Base-by-base conservation (phyloP, 352 stramenopile genomes). In the Phytophthora tentaculata region DNA sequence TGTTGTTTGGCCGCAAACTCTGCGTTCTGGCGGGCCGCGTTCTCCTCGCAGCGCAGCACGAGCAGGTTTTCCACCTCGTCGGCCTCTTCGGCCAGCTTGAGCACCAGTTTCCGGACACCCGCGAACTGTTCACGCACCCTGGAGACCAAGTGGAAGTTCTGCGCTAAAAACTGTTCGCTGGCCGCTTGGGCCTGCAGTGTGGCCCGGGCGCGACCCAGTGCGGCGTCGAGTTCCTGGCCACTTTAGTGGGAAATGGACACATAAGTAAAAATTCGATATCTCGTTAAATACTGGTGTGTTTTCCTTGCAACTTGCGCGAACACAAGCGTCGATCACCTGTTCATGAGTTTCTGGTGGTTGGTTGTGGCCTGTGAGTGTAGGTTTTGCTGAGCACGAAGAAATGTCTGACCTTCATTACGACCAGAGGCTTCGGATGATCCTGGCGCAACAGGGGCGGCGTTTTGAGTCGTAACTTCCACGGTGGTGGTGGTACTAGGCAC, bases 11-110 rank as follows among this genome's bases (percentile, higher is more conserved):
- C 61, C 0, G 86, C 88, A 29, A 94, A 94, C 48, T 69, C 72
- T 2, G 88, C 88, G 54, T 96, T 96, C 67, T 94, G 80, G 1
- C 69, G 60, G 8, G 86, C 86, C 67, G 89, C 83, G 35, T 77
- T 79, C 70, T 96, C 88, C 61, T 96, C 88, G 2, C 79, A 90
- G 62, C 80, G 77, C 19, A 83, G 83, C 52, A 87, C 72, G 5
- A 96, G 65, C 26, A 89, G 61, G 23, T 88, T 80, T 60, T 96
- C 88, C 22, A 93, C 84, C 35, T 92, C 77, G 57, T 91, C 81
- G 1, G 76, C 69, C 24, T 92, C 81, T 26, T 80, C 58, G 12
- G 83, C 82, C 52, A 94, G 68, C 56, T 86, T 83, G 23, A 85
- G 61, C 29, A 94, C 77, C 16, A 92, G 24, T 13, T 19, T 47